phyloP scores from a whole-genome alignment of 768 basidiomycete species.

The Boletellus sp. region DNA sequence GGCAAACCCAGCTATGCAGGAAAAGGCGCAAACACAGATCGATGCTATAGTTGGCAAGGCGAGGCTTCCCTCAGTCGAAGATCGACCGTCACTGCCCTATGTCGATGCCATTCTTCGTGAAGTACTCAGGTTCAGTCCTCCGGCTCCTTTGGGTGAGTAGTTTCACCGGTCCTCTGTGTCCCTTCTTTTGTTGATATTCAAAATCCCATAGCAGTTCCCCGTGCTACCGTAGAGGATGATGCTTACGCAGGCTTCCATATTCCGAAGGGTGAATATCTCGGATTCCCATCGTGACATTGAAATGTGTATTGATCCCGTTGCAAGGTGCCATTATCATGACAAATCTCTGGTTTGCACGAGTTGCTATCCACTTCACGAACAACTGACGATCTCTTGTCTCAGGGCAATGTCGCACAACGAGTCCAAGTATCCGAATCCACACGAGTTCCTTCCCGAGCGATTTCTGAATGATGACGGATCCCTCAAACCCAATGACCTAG shows the following conservation, averaged over 20 bases:
- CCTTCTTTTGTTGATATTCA: neutral
- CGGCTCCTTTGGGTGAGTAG: neutral
- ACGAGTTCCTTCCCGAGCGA: constrained; percentile 35
- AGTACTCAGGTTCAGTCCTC: neutral
- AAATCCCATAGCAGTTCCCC: constrained; percentile 18
- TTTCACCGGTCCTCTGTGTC: neutral
- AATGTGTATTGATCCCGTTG: neutral
- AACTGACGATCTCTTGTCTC: neutral
- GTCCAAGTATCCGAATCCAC: constrained; percentile 33
- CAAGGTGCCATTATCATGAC: constrained; percentile 1
- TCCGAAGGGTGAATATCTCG: constrained; percentile 31
- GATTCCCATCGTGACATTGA: neutral
- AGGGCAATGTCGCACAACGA: constrained; percentile 10
- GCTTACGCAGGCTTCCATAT: constrained; percentile 44
- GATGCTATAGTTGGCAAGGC: neutral
- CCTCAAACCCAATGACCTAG: constrained; percentile 1
- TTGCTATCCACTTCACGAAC: no score
- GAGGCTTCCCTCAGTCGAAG: neutral
- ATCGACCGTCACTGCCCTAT: neutral
- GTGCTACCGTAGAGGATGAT: constrained; percentile 34
- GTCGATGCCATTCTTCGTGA: constrained; percentile 1
- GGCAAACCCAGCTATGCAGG: neutral
- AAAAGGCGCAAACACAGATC: neutral
- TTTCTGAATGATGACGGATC: constrained; percentile 29
- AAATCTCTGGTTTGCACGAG: neutral